Evolutionary conservation across 768 basidiomycete genomes (phyloP).

Genomic region (Pulveroboletus sp.): DNA sequence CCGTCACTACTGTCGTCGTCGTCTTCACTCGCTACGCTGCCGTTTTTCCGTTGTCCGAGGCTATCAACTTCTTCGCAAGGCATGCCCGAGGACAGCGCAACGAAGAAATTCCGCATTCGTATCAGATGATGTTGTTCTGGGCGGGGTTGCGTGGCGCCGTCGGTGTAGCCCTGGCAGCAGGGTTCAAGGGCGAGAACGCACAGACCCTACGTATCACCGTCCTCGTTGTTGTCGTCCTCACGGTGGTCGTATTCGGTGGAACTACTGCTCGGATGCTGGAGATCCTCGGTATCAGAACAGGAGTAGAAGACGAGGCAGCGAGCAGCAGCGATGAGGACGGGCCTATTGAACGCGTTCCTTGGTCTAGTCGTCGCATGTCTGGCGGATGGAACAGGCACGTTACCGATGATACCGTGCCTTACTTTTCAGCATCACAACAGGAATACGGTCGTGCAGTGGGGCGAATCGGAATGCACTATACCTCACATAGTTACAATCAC

Average conservation of each 20-base stretch:
- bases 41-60: slow-evolving; percentile 91
- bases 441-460: slow-evolving; percentile 32
- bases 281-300: slow-evolving; percentile 91
- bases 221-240: slow-evolving; percentile 91
- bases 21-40: slow-evolving; percentile 93
- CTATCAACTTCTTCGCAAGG: slow-evolving; percentile 87
- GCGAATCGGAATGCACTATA: slow-evolving; percentile 58
- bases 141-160: slow-evolving; percentile 95
- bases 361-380: slow-evolving; percentile 33
- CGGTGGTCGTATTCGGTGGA: slow-evolving; percentile 91
- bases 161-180: slow-evolving; percentile 94
- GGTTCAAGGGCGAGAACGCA: slow-evolving; percentile 91
- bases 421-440: slow-evolving; percentile 24
- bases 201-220: slow-evolving; percentile 90
- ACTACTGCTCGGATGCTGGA: slow-evolving; percentile 98
- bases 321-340: slow-evolving; percentile 49
- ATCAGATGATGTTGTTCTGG: slow-evolving; percentile 99
- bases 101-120: slow-evolving; percentile 94
- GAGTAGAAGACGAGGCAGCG: slow-evolving; percentile 89
- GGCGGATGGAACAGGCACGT: slow-evolving; percentile 41
- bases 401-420: slow-evolving; percentile 40
- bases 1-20: slow-evolving; percentile 86
- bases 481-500: slow-evolving; percentile 55
- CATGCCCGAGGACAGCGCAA: slow-evolving; percentile 80
- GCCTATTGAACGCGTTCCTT: slow-evolving; percentile 28